phyloP scores from a whole-genome alignment of 2,329 filamentous ascomycete species.

The Arthrobotrys conoides region DNA sequence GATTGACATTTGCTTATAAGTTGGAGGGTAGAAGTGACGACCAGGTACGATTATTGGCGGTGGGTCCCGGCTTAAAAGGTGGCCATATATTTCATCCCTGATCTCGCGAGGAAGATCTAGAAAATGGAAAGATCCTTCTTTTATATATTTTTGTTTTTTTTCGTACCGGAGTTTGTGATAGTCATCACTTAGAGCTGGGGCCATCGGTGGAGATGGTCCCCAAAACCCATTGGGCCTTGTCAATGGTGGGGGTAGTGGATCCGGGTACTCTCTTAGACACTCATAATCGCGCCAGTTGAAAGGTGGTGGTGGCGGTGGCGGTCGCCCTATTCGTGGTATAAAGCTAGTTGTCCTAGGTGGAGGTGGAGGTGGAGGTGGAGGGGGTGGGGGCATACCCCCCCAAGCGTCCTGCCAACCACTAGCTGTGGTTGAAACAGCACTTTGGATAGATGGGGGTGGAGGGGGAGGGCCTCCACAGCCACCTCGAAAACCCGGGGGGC shows the following conservation, averaged over 20 bases:
- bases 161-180: background rate
- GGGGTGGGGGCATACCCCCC: background rate
- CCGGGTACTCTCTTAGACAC: no score
- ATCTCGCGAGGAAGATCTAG: slow-evolving; percentile 44
- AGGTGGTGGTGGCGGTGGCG: no score
- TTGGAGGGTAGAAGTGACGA: background rate
- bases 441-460: no score
- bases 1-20: slow-evolving; percentile 17
- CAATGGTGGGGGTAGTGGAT: no score
- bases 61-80: slow-evolving; percentile 8
- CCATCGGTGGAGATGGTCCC: background rate
- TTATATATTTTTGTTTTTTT: background rate
- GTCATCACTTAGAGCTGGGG: background rate
- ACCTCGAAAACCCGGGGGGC: no score
- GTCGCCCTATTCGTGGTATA: no score
- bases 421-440: no score
- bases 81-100: slow-evolving; percentile 37
- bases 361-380: background rate
- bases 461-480: no score
- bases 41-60: background rate
- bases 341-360: no score
- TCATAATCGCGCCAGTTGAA: no score
- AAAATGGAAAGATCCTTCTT: background rate
- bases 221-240: background rate
- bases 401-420: no score